Conservation (phyloP, 805 yeast genomes). For the Suhomyces xylopsoci region DNA sequence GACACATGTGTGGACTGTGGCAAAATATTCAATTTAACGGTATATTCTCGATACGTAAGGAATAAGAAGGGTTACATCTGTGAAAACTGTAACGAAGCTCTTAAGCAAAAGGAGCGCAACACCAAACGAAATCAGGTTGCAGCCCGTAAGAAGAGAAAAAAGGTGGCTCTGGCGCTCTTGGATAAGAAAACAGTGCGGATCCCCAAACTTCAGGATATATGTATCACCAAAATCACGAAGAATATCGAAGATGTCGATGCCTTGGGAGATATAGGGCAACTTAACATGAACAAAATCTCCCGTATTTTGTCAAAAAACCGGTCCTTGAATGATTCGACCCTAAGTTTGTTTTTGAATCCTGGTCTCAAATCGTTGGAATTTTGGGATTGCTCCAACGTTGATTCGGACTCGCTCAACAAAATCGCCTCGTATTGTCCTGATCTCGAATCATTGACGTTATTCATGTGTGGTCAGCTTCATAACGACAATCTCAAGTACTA, state of each 20-base stretch:
- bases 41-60: slow-evolving; percentile 56
- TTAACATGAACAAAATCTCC: slow-evolving; percentile 68
- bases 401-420: slow-evolving; percentile 58
- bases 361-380: slow-evolving; percentile 58
- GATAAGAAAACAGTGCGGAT: slow-evolving; percentile 62
- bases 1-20: slow-evolving; percentile 66
- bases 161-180: slow-evolving; percentile 78
- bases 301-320: slow-evolving; percentile 80
- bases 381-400: slow-evolving; percentile 89
- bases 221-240: slow-evolving; percentile 64
- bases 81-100: slow-evolving; percentile 50
- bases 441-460: slow-evolving; percentile 59
- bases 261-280: slow-evolving; percentile 81
- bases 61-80: slow-evolving; percentile 65
- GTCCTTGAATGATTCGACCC: slow-evolving; percentile 67
- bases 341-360: slow-evolving; percentile 69
- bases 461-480: slow-evolving; percentile 92
- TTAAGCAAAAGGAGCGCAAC: slow-evolving; percentile 41
- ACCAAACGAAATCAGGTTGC: slow-evolving; percentile 53
- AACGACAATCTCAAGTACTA: slow-evolving; percentile 69
- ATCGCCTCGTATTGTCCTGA: slow-evolving; percentile 81
- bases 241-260: slow-evolving; percentile 74
- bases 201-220: slow-evolving; percentile 77
- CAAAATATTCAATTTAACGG: slow-evolving; percentile 54
- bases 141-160: slow-evolving; percentile 72